These are phyloP conservation scores for Tylopilus microsporus DNA, from an alignment of 1,284 basidiomycete species.

Conservation along the genomic window DNA sequence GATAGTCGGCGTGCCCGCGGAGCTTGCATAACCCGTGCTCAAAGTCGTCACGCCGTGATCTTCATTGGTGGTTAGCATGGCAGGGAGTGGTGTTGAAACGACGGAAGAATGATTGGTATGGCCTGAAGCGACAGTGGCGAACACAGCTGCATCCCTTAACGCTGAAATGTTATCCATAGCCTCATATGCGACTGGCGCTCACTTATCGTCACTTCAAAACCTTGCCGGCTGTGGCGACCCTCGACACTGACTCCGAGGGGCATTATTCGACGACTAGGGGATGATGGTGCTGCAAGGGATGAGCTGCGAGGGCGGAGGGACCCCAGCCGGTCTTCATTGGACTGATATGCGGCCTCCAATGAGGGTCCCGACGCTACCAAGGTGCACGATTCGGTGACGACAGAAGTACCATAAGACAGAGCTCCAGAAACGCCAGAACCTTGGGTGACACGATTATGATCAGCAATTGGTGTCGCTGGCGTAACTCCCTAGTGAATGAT, in stretches of 20 bases:
- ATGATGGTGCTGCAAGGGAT: not conserved
- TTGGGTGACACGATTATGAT: not conserved
- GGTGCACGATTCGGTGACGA: not conserved
- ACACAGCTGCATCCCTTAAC: not conserved
- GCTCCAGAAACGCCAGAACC: not conserved
- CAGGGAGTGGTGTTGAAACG: not conserved
- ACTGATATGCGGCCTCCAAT: not conserved
- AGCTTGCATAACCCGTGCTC: not conserved
- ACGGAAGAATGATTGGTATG: not conserved
- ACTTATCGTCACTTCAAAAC: not conserved
- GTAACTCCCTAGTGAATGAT: conserved; percentile 10
- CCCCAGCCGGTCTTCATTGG: not conserved
- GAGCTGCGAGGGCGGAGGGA: not conserved
- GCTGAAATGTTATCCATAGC: not conserved
- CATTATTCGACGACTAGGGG: not conserved
- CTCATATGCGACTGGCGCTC: not conserved
- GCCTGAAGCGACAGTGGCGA: not conserved
- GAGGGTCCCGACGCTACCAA: not conserved
- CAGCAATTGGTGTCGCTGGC: not conserved
- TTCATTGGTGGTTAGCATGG: not conserved
- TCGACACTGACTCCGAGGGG: not conserved
- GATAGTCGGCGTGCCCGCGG: too few species aligned
- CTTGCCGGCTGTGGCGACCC: not conserved
- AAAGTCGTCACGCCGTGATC: not conserved
- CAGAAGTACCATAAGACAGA: not conserved